Base-by-base conservation (phyloP, 805 yeast genomes). In the Huiozyma sinensis region DNA sequence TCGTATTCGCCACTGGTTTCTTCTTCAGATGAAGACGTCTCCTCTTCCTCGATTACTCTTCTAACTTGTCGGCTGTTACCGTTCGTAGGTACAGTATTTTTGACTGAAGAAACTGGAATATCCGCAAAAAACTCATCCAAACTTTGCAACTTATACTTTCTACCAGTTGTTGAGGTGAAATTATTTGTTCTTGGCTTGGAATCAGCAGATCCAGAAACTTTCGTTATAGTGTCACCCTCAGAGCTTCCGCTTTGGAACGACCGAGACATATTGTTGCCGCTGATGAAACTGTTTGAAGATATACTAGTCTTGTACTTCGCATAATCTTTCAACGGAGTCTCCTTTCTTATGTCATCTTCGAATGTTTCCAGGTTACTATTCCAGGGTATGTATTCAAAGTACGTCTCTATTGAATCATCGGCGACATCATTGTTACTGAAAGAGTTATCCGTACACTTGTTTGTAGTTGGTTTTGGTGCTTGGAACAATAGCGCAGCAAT, bases 111-210 rank as follows among this genome's bases (percentile, higher is more conserved):
- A n/a, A 54, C 50, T 13, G 69, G 63, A 10, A 73, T 64, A 47
- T 71, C 72, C 2, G 75, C 82, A 52, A 89, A 79, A 59, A 89
- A 89, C 48, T 89, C 97, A 56, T 89, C 97, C 45, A 89, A 65
- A 45, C 89, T 83, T 59, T 86, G 95, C 34, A 83, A 61, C 47
- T 76, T 73, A 54, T 77, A 81, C 43, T 67, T 70, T 28, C 27
- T 33, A 7, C 24, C 24, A 17, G 24, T 17, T 3, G 24, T 17
- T 17, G 24, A 17, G 24, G 24, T 17, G 4, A 17, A 17, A 17
- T 17, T 17, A 17, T 17, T 17, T 4, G 24, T 3, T 17, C 24
- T 17, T 17, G 24, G 24, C 24, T 17, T 17, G 24, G 24, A 17
- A 17, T 17, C 24, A 17, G 24, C 24, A 32, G 34, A 10, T 10